Evolutionary conservation across 2,329 filamentous ascomycete genomes (phyloP).

Genomic region (Parasarocladium wereldwijsianum): DNA sequence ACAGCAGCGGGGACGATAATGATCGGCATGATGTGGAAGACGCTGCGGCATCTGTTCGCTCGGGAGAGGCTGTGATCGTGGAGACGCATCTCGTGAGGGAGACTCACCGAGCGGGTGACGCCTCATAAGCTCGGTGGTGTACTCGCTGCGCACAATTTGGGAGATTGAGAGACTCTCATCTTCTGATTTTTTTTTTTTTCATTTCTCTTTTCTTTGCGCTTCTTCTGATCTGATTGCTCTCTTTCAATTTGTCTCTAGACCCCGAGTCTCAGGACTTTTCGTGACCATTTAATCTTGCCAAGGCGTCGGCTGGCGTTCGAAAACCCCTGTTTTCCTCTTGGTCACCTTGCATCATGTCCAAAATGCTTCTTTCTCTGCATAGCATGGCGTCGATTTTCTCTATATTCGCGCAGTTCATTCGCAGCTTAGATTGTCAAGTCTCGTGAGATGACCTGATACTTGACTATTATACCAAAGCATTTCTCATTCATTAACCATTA

Average conservation of each 20-base stretch:
- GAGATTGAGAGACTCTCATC: not conserved
- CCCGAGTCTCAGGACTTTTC: no score
- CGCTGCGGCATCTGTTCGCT: conserved; percentile 6
- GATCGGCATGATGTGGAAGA: conserved; percentile 3
- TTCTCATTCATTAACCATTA: no score
- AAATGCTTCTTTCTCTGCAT: no score
- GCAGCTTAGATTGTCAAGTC: no score
- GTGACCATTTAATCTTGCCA: no score
- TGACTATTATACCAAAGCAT: no score
- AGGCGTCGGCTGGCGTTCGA: no score
- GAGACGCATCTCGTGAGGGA: conserved; percentile 13
- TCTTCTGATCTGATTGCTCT: not conserved
- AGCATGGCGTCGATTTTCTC: no score
- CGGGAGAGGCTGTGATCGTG: conserved; percentile 10
- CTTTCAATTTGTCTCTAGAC: not conserved
- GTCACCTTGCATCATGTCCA: no score
- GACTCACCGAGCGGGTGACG: conserved; percentile 11
- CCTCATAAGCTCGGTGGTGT: conserved; percentile 8
- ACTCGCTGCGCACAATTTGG: not conserved
- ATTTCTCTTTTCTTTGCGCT: conserved; percentile 1
- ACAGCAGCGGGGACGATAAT: not conserved
- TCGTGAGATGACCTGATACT: no score
- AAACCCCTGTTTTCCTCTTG: no score
- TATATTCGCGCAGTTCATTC: no score
- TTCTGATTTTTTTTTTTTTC: conserved; percentile 1